A percentile compares a stretch with the other conserved stretches of the same genome.
These are phyloP conservation scores for Celoporthe dispersa DNA, from an alignment of 2,329 filamentous ascomycete species.

Conservation along the genomic window DNA sequence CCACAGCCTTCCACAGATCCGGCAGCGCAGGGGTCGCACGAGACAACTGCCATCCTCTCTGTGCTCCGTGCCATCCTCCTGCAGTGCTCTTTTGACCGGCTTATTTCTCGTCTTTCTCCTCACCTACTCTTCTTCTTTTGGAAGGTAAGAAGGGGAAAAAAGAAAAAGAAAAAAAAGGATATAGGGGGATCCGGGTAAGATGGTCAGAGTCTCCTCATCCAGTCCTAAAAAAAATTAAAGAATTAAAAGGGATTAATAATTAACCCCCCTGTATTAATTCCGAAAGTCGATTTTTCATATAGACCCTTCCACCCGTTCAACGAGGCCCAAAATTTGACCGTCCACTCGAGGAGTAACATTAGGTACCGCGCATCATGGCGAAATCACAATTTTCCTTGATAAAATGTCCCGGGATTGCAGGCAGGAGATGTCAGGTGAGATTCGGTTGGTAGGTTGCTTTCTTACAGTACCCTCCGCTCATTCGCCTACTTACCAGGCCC, in stretches of 20 bases:
- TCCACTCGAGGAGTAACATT: neutral
- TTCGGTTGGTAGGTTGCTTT: neutral
- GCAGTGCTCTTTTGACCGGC: neutral
- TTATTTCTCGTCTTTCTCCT: neutral
- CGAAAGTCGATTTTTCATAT: neutral
- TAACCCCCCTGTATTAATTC: neutral
- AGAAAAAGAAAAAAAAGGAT: neutral
- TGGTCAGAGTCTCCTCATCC: neutral
- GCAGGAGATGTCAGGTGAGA: neutral
- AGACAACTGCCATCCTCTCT: neutral
- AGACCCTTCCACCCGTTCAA: neutral
- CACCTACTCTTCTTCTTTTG: neutral
- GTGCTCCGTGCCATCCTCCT: neutral
- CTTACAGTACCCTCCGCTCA: neutral
- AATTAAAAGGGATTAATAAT: neutral
- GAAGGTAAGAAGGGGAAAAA: neutral
- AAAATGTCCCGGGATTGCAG: neutral
- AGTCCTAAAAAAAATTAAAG: neutral
- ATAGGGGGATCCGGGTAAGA: neutral
- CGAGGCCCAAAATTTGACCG: conserved; percentile 12
- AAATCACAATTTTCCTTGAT: neutral
- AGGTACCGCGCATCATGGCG: neutral
- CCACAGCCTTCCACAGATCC: neutral
- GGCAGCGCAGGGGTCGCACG: neutral
- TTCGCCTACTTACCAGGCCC: conserved; percentile 22